Base-by-base conservation (phyloP, 306 rosid genomes). In the Casuarina cunninghamiana region DNA sequence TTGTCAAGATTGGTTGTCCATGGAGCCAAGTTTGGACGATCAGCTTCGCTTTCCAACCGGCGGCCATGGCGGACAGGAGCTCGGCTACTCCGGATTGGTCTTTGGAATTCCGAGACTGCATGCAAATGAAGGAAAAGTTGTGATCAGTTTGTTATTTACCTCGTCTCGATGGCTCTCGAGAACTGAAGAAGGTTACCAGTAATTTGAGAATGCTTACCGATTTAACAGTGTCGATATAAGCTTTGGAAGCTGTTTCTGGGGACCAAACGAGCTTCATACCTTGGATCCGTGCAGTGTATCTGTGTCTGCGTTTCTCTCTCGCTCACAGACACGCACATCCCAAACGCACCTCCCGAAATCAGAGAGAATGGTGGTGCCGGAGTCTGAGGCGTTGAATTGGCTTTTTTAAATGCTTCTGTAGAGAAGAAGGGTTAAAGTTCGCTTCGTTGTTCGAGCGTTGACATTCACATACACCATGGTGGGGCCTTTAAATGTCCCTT, bases 241-340 rank as follows among this genome's bases (percentile, higher is more conserved):
- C 90, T 76, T 87, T 85, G 3, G 88, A 88, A 66, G 98, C 97
- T 5, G 86, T 77, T 78, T 93, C 97, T n/a, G 97, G 97, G 10
- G 96, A 91, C 98, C 98, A 93, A 77, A 86, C 84, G 21, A 93
- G 98, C 97, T 91, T 93, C 98, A 93, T 93, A 15, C 7, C 19
- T 77, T 26, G 32, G 32, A 1, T 26, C 1, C 44, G 5, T 32
- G 66, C 4, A 17, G 5, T 45, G 69, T 77, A 1, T 77, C 19
- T 5, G 3, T 7, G 12, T 38, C 13, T 53, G 4, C 51, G 13
- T 78, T 1, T 15, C 2, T 39, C 69, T 69, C 32, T 67, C 26
- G 19, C 61, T 12, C 41, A 50, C 5, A 19, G 45, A 6, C 16
- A n/a, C 37, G 32, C 32, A 26, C 32, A 26, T 26, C 32, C 32